Conservation (phyloP, 1,284 basidiomycete species). For the Schizophyllum amplum region DNA sequence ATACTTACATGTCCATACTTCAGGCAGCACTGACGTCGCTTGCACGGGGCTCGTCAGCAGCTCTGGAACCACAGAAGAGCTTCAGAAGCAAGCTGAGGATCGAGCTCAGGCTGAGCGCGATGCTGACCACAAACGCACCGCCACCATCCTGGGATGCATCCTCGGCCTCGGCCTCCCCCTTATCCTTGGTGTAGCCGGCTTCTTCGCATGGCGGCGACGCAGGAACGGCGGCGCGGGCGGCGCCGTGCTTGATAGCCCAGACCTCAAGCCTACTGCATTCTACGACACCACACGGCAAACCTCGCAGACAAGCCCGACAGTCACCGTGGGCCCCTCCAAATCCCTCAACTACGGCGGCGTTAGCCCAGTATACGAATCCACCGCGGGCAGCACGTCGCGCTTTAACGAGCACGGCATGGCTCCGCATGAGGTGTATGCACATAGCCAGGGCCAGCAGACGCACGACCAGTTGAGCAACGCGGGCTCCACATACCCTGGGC, state of each 20-base stretch:
- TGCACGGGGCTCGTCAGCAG: slow-evolving; percentile 8
- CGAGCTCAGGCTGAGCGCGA: slow-evolving; percentile 1
- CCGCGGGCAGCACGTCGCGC: neutral
- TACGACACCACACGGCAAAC: slow-evolving; percentile 8
- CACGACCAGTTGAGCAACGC: neutral
- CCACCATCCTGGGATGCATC: slow-evolving; percentile 9
- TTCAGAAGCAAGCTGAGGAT: neutral
- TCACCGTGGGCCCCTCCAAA: slow-evolving; percentile 3
- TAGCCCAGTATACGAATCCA: slow-evolving; percentile 1
- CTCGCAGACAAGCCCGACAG: slow-evolving; percentile 12
- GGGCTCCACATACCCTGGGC: neutral
- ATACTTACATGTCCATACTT: no score
- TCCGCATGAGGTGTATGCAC: neutral
- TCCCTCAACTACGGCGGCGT: neutral
- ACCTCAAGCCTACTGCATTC: slow-evolving; percentile 1
- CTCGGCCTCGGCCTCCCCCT: slow-evolving; percentile 9
- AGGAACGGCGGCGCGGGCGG: slow-evolving; percentile 5
- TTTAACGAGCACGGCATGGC: neutral
- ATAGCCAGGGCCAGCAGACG: neutral
- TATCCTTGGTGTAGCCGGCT: slow-evolving; percentile 5
- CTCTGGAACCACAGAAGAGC: slow-evolving; percentile 1
- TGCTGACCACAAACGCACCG: slow-evolving; percentile 5
- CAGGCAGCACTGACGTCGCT: slow-evolving; percentile 4
- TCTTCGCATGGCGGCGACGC: slow-evolving; percentile 9
- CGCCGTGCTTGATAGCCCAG: neutral